Percentiles rank a stretch among this genome's conserved stretches.
phyloP scores from a whole-genome alignment of 371 early-diverging fungal species.

The Dichotomocladium elegans region DNA sequence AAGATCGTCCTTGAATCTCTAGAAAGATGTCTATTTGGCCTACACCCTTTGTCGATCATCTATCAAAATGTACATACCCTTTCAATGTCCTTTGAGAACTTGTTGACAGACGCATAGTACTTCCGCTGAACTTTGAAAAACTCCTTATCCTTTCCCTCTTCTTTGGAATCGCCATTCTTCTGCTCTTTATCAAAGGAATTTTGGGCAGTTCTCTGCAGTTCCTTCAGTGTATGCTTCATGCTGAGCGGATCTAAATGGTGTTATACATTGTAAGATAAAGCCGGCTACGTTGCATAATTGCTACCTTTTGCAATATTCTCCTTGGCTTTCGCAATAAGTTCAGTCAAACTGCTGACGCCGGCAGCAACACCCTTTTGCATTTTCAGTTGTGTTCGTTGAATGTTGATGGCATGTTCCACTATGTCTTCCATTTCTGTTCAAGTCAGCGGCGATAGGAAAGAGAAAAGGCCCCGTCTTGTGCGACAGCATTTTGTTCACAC shows the following conservation, averaged over 20 bases:
- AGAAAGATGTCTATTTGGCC: not conserved
- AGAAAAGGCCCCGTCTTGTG: not conserved
- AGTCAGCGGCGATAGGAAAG: not conserved
- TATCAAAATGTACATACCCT: conserved; percentile 43
- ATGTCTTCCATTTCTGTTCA: conserved; percentile 7
- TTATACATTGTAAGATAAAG: no score
- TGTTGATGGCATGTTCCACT: conserved; percentile 1
- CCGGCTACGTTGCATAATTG: no score
- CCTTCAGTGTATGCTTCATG: not conserved
- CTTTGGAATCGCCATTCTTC: not conserved
- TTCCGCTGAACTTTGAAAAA: conserved; percentile 61
- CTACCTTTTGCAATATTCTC: conserved; percentile 20
- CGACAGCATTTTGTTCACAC: not conserved
- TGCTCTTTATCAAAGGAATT: conserved; percentile 1
- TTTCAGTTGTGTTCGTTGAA: conserved; percentile 7
- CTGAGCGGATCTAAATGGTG: not conserved
- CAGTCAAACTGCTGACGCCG: conserved; percentile 3
- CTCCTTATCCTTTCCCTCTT: conserved; percentile 7
- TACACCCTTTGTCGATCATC: not conserved
- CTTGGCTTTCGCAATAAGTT: conserved; percentile 18
- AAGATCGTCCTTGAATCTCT: conserved; percentile 65
- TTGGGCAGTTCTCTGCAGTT: not conserved
- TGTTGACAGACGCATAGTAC: conserved; percentile 49
- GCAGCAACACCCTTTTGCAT: conserved; percentile 3
- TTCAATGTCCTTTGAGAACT: conserved; percentile 72